Conservation (phyloP, 345 rosid species). For the Turnera subulata region DNA sequence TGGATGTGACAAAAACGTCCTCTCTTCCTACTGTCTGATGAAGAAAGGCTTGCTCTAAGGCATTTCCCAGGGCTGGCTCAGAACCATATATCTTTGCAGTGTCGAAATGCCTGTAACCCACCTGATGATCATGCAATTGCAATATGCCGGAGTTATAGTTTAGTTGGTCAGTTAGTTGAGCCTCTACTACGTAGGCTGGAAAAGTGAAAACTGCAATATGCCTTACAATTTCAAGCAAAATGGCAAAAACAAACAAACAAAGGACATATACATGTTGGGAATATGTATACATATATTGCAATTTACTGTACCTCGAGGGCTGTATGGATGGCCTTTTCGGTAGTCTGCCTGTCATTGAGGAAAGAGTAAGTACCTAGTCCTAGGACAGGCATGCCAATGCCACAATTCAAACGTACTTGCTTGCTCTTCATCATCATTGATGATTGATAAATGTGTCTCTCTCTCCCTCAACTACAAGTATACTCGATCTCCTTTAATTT, state of each 20-base stretch:
- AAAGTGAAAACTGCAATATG: neutral
- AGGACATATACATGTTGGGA: no score
- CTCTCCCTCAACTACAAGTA: neutral
- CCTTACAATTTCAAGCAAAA: no score
- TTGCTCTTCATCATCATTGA: slow-evolving; percentile 33
- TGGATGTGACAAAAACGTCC: slow-evolving; percentile 74
- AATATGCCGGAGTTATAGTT: no score
- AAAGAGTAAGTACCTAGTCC: slow-evolving; percentile 78
- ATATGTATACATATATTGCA: neutral
- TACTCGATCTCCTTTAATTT: neutral
- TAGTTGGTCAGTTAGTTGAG: neutral
- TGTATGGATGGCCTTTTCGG: slow-evolving; percentile 50
- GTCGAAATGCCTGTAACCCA: slow-evolving; percentile 88
- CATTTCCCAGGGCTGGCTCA: slow-evolving; percentile 76
- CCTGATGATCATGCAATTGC: slow-evolving; percentile 27
- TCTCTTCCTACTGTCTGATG: slow-evolving; percentile 43
- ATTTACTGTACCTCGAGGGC: slow-evolving; percentile 61
- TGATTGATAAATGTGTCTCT: neutral
- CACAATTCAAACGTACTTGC: slow-evolving; percentile 52
- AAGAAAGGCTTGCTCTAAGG: slow-evolving; percentile 42
- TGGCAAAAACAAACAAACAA: no score
- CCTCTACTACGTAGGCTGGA: neutral
- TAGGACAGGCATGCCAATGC: slow-evolving; percentile 56
- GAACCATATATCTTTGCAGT: slow-evolving; percentile 84
- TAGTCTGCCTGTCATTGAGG: slow-evolving; percentile 37